Base-by-base conservation (phyloP, 2,329 filamentous ascomycete genomes). In the Sporothrix phasma region DNA sequence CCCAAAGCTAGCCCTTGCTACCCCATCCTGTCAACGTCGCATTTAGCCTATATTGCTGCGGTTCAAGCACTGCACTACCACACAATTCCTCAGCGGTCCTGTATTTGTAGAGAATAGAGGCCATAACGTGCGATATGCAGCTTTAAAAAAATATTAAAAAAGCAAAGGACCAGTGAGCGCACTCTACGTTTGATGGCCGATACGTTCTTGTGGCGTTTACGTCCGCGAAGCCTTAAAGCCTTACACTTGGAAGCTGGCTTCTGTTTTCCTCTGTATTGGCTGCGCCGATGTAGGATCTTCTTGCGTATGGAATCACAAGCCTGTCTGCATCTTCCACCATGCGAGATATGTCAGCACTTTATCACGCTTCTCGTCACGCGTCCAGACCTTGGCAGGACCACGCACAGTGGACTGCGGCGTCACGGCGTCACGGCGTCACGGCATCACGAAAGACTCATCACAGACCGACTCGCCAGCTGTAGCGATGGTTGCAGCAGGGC, bases 31-130 rank as follows among this genome's bases (percentile, higher is more conserved):
- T 17, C 39, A 59, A 45, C 56, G 39, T 59, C 24, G 31, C 58
- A 60, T 61, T 61, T 61, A 61, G 58, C 58, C 58, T 61, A 61
- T 61, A 61, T 61, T 34, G 43, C 24, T 24, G 56, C 37, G 31
- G 22, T 19, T 26, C 22, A 26, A 29, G 24, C 22, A 58, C 37
- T 26, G 22, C 22, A 56, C 19, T 24, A 26, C 51, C n/a, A n/a
- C 31, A 11, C 17, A 56, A 22, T 24, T 24, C 24, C 51, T 37
- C 15, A 13, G 31, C 13, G 51, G 37, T 39, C 31, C 51, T 39
- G 31, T n/a, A 22, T 19, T 22, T 15, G 51, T 22, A 37, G 11
- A n/a, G 22, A 54, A 54, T 51, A 17, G 26, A 29, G 26, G 19
- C 13, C 37, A 24, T 24, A 56, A 59, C 31, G 15, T 19, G 56